Base-by-base conservation (phyloP, 2,329 filamentous ascomycete species). In the Trichoderma hamatum region DNA sequence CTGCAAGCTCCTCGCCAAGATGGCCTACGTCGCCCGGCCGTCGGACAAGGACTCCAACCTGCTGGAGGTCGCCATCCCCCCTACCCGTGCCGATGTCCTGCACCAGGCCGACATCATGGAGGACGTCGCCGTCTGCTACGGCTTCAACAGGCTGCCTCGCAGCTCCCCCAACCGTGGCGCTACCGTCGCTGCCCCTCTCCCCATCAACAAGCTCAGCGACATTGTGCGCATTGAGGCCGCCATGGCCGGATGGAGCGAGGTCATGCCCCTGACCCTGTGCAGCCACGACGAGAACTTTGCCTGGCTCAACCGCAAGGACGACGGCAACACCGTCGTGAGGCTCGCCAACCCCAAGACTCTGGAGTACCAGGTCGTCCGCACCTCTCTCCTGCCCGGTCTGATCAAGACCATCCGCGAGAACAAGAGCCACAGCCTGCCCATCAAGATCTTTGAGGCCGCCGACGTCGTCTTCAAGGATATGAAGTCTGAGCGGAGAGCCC, bases 51-150 rank as follows among this genome's bases (percentile, higher is more conserved):
- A 91, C 71, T 80, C 87, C 67, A 90, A 92, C 77, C 82, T 96
- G 61, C 84, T 97, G 70, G 91, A 96, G 75, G 90, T 98, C 32
- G 86, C 90, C 43, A 88, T 98, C 28, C 96, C 96, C 10, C 89
- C 94, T 36, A 98, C 94, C 58, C 89, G 96, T 71, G 95, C 96
- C 59, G 96, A 99, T 79, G 91, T 99, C 52, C 89, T 99, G 36
- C 96, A 99, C 80, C 92, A 97, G 78, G 96, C 94, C 75, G 96
- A 99, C 78, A 92, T 99, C 74, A 99, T 99, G 95, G 96, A 99
- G 82, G 96, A 99, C 78, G 90, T 96, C 24, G 96, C 94, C 51
- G 96, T 99, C 72, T 94, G 93, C 65, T 97, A 98, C 80, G 96
- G 96, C 73, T 99, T 97, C 87, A 99, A 99, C 85, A 93, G 92